These are phyloP conservation scores for Diaporthe velutina DNA, from an alignment of 2,329 filamentous ascomycete genomes.

Conservation along the genomic window DNA sequence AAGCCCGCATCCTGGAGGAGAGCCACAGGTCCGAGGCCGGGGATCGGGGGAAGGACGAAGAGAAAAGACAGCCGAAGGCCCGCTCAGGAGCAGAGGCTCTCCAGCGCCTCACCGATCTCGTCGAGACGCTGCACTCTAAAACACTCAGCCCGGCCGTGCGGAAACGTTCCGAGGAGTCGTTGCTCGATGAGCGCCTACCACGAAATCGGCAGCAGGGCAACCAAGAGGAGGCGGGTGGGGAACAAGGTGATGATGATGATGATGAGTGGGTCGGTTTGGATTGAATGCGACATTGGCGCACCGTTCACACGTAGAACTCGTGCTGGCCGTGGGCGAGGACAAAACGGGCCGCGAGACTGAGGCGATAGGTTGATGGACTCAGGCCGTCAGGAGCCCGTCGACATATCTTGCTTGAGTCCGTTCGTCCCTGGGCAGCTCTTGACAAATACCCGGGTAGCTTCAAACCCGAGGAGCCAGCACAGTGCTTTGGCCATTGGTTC, in stretches of 20 bases:
- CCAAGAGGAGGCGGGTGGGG: conserved; percentile 51
- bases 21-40: conserved; percentile 52
- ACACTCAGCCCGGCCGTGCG: conserved; percentile 80
- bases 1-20: conserved; percentile 67
- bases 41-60: conserved; percentile 49
- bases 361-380: background rate
- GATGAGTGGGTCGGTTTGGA: conserved; percentile 80
- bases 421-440: background rate
- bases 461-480: background rate
- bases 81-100: conserved; percentile 60
- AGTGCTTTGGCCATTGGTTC: background rate
- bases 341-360: background rate
- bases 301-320: background rate
- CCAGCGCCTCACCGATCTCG: conserved; percentile 64
- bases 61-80: conserved; percentile 52
- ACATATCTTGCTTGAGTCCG: background rate
- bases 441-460: too few relatives aligned
- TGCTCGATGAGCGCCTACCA: conserved; percentile 81
- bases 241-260: conserved; percentile 57
- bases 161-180: conserved; percentile 75
- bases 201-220: conserved; percentile 64
- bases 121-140: conserved; percentile 67
- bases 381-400: background rate
- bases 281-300: conserved; percentile 50
- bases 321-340: background rate